Evolutionary conservation across 345 rosid species (phyloP).

Genomic region (Aquilaria yunnanensis): DNA sequence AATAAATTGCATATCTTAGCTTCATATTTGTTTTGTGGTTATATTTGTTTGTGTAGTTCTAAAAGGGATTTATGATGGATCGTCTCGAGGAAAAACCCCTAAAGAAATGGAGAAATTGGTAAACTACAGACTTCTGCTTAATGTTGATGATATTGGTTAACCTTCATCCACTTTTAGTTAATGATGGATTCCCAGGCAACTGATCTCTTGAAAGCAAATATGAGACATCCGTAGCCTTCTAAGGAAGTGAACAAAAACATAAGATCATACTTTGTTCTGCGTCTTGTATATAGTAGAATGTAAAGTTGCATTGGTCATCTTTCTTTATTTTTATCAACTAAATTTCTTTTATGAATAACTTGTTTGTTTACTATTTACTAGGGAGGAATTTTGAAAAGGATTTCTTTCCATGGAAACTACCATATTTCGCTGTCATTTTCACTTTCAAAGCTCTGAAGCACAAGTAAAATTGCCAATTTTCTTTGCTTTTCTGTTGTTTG

Average conservation of each 20-base stretch:
- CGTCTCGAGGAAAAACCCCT: slow-evolving; percentile 72
- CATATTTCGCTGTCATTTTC: slow-evolving; percentile 69
- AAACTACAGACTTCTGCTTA: slow-evolving; percentile 3
- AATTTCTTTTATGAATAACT: neutral
- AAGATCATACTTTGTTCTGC: slow-evolving; percentile 77
- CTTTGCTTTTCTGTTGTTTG: neutral
- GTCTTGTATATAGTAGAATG: slow-evolving; percentile 94
- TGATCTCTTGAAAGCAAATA: slow-evolving; percentile 54
- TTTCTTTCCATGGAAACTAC: slow-evolving; percentile 84
- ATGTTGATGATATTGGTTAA: neutral
- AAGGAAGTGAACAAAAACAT: slow-evolving; percentile 60
- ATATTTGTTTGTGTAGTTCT: slow-evolving; percentile 43
- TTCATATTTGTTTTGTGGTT: neutral
- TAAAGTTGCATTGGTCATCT: slow-evolving; percentile 22
- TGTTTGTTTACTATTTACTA: slow-evolving; percentile 13
- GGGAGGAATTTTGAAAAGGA: slow-evolving; percentile 93
- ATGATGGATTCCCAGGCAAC: slow-evolving; percentile 25
- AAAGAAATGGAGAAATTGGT: slow-evolving; percentile 74
- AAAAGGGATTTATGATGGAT: slow-evolving; percentile 67
- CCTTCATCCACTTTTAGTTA: neutral
- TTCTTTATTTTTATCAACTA: neutral
- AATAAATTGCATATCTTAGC: neutral
- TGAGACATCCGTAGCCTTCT: slow-evolving; percentile 47
- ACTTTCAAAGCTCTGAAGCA: slow-evolving; percentile 26
- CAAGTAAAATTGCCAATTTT: slow-evolving; percentile 43